Base-by-base conservation (phyloP, 371 early-diverging fungal species). In the Lichtheimia hyalospora region DNA sequence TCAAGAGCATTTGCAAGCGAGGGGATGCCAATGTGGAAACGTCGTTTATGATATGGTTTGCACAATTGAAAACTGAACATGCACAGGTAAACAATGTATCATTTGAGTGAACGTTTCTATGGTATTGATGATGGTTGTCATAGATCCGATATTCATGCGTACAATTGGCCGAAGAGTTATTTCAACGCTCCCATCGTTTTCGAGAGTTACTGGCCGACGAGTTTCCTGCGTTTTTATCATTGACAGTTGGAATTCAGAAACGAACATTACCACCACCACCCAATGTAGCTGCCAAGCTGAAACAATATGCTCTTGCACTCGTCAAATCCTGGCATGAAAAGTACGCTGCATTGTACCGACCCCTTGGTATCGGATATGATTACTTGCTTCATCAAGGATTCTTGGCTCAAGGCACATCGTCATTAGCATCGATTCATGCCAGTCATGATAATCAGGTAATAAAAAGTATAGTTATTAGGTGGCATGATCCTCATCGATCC, bases 71-170 rank as follows among this genome's bases (percentile, higher is more conserved):
- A 54, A 87, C 83, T 61, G 77, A 80, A 46, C 90, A 90, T 67
- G 77, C 91, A 10, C 88, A 88, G 76, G 84, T 84, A 67, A 27
- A 44, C 16, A 41, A 24, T 10, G 7, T 20, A 16, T 21, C 5
- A 8, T 24, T n/a, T 7, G 15, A n/a, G n/a, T 27, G 14, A 21
- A 1, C 48, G 4, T 2, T 15, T 5, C 34, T n/a, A n/a, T n/a
- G n/a, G n/a, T n/a, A 34, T 44, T 16, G 16, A 27, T 18, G 18
- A 7, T 14, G 13, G 18, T 2, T 46, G 15, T 46, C 1, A 46
- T 56, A 86, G 87, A 84, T 88, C 28, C 89, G 91, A 1, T 82
- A 84, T 44, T 83, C 89, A 5, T 75, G 83, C 54, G 58, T 86
- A 3, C 89, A 87, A 64, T 62, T 83, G 12, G 73, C 85, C 10